Evolutionary conservation across 495 filamentous ascomycete genomes (phyloP).

Genomic region (Pyrenula massariospora): DNA sequence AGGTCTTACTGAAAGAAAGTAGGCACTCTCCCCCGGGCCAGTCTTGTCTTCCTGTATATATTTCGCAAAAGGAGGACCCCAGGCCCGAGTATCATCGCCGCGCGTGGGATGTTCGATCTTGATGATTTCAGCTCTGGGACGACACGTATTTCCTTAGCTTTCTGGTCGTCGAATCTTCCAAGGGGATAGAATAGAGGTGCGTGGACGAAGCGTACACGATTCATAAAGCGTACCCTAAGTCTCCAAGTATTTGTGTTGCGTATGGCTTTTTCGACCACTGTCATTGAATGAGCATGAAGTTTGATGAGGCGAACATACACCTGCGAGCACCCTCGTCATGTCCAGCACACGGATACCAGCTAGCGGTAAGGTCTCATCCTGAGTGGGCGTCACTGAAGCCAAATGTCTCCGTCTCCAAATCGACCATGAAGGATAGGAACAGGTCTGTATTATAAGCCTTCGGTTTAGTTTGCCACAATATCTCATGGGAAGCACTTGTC

Average conservation of each 20-base stretch:
- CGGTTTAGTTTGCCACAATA: too few species aligned
- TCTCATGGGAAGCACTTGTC: too few species aligned
- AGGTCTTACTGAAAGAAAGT: conserved; percentile 71
- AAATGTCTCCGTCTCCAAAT: not conserved
- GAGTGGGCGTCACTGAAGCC: not conserved
- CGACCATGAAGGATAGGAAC: too few species aligned
- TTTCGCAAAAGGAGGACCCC: conserved; percentile 89
- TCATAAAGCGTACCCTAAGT: conserved; percentile 64
- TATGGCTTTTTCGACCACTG: conserved; percentile 56
- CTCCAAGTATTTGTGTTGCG: conserved; percentile 92
- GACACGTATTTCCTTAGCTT: not conserved
- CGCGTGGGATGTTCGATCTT: conserved; percentile 89
- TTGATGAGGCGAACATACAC: conserved; percentile 47
- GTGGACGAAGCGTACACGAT: not conserved
- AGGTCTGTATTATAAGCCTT: too few species aligned
- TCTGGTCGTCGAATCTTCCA: conserved; percentile 12
- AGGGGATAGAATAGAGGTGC: not conserved
- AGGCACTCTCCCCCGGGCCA: conserved; percentile 85
- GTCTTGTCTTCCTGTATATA: conserved; percentile 47
- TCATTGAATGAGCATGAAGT: conserved; percentile 9
- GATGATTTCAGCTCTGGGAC: conserved; percentile 77
- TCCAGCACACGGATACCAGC: conserved; percentile 82
- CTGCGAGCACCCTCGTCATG: conserved; percentile 92
- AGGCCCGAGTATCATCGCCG: conserved; percentile 90
- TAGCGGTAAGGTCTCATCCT: conserved; percentile 44